Evolutionary conservation across 2,329 filamentous ascomycete species (phyloP).

Genomic region (Diaporthe velutina): DNA sequence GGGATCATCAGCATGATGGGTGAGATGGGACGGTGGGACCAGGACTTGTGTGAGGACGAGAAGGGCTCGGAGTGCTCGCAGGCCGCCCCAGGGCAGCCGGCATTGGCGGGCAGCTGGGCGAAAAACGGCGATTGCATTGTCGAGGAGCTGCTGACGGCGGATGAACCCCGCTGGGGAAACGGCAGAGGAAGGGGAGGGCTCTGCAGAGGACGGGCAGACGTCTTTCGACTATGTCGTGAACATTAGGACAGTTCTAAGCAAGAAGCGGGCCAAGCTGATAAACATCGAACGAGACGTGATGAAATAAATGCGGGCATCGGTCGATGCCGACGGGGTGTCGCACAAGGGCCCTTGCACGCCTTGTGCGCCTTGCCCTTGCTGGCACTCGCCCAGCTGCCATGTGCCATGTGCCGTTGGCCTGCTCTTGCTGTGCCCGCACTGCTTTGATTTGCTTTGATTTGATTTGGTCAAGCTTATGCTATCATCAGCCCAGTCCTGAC

Average conservation of each 20-base stretch:
- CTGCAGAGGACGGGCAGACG: conserved; percentile 27
- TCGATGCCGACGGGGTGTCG: conserved; percentile 39
- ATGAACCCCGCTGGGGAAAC: conserved; percentile 34
- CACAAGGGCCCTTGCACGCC: conserved; percentile 22
- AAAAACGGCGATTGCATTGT: conserved; percentile 4
- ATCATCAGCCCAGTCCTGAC: conserved; percentile 31
- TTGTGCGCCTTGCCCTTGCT: not conserved
- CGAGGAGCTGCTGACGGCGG: conserved; percentile 32
- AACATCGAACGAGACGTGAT: conserved; percentile 39
- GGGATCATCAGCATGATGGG: conserved; percentile 20
- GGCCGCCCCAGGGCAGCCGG: not conserved
- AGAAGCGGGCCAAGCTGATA: conserved; percentile 34
- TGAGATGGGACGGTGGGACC: conserved; percentile 1
- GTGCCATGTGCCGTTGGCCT: conserved; percentile 9
- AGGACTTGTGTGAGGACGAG: not conserved
- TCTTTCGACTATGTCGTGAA: conserved; percentile 40
- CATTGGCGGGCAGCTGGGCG: not conserved
- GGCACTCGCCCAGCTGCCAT: conserved; percentile 33
- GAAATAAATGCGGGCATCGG: conserved; percentile 38
- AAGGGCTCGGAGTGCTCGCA: no score
- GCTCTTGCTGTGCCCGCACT: not conserved
- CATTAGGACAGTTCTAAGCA: conserved; percentile 28
- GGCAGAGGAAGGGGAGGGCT: conserved; percentile 31
- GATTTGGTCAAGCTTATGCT: conserved; percentile 23
- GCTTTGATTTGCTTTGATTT: conserved; percentile 16